A percentile compares a stretch with the other conserved stretches of the same genome.
phyloP scores from a whole-genome alignment of 331 rosid species.

The Prunus yedoensis region DNA sequence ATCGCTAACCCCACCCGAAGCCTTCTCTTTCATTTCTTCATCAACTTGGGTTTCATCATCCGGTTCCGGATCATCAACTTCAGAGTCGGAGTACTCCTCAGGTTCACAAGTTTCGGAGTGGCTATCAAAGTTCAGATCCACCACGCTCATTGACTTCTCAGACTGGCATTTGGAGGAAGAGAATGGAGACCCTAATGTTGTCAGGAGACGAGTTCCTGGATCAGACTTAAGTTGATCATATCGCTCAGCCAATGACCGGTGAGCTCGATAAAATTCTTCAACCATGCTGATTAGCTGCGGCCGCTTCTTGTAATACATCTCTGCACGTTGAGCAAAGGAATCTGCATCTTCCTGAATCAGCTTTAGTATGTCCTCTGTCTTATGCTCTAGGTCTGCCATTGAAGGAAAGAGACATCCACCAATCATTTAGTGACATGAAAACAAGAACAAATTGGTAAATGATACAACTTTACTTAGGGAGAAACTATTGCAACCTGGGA shows the following conservation, averaged over 20 bases:
- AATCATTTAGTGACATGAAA: neutral
- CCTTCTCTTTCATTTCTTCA: constrained; percentile 22
- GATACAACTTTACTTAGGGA: neutral
- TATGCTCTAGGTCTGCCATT: constrained; percentile 60
- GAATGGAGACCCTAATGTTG: constrained; percentile 56
- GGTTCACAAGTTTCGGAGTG: constrained; percentile 48
- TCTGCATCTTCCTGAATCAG: constrained; percentile 78
- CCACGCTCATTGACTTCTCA: constrained; percentile 31
- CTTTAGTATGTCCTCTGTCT: constrained; percentile 62
- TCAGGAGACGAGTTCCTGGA: constrained; percentile 46
- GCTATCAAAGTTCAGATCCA: constrained; percentile 50
- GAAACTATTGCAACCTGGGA: neutral
- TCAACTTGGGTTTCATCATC: constrained; percentile 37
- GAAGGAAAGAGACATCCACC: constrained; percentile 16
- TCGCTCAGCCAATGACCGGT: constrained; percentile 71
- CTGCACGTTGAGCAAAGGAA: constrained; percentile 84
- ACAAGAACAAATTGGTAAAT: neutral
- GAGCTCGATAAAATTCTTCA: constrained; percentile 74
- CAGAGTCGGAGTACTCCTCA: constrained; percentile 63
- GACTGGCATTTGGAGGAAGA: constrained; percentile 44
- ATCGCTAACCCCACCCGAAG: constrained; percentile 2
- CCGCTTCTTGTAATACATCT: constrained; percentile 86
- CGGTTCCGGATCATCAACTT: constrained; percentile 77
- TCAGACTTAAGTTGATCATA: constrained; percentile 73
- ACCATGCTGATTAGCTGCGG: constrained; percentile 79